These are phyloP conservation scores for Raddia distichophylla DNA, from an alignment of 176 grass and related monocot species.

Conservation along the genomic window DNA sequence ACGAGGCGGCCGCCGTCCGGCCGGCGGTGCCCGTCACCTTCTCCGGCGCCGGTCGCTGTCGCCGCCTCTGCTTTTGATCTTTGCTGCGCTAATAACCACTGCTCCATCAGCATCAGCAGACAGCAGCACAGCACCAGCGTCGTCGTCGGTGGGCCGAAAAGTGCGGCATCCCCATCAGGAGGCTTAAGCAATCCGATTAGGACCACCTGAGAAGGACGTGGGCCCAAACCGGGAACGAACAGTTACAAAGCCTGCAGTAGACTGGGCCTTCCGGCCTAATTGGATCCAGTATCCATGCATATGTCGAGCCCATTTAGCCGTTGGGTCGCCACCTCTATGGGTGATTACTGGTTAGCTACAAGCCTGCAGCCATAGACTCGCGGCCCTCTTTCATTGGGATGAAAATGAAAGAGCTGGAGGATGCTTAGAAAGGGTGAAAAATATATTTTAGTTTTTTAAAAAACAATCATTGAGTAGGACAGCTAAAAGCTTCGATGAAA, in stretches of 20 bases:
- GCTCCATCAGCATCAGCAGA: no score
- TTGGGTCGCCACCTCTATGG: not conserved
- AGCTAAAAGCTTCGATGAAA: no score
- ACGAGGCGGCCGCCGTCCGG: not conserved
- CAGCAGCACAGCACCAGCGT: not conserved
- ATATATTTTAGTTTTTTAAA: no score
- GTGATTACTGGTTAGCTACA: no score
- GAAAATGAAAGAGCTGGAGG: no score
- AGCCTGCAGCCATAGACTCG: no score
- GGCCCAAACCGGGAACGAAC: no score
- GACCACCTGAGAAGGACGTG: no score
- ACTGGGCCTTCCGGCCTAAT: not conserved
- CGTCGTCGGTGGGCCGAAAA: not conserved
- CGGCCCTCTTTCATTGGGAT: no score
- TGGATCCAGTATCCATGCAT: not conserved
- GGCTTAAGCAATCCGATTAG: no score
- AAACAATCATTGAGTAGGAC: no score
- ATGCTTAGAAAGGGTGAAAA: no score
- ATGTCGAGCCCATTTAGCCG: not conserved
- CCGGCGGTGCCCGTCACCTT: not conserved
- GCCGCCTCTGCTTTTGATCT: not conserved
- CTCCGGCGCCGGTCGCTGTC: not conserved
- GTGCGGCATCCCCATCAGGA: not conserved
- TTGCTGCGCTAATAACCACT: not conserved
- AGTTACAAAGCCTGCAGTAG: not conserved